Evolutionary conservation across 1,139 yeast species (phyloP).

Genomic region (Taphrina wiesneri): DNA sequence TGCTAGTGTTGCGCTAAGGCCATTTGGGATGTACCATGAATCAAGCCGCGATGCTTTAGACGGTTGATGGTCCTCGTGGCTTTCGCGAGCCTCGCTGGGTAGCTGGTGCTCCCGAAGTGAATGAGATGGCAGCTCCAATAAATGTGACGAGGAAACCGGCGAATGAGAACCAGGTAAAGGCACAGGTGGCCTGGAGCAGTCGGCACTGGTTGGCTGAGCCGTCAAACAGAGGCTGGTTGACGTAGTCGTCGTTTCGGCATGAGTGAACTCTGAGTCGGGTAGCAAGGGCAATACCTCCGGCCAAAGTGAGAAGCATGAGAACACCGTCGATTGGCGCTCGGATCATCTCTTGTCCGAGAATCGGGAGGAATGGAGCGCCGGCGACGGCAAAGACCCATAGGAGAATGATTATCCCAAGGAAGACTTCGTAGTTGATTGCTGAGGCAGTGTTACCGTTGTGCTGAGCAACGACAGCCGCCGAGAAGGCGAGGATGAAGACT

Average conservation of each 20-base stretch:
- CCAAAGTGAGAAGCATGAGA: slow-evolving; percentile 85
- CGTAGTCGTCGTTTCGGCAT: slow-evolving; percentile 67
- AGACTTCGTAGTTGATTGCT: slow-evolving; percentile 82
- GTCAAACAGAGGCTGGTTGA: slow-evolving; percentile 71
- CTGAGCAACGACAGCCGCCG: slow-evolving; percentile 79
- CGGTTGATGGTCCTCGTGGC: slow-evolving; percentile 32
- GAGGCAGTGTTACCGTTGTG: slow-evolving; percentile 56
- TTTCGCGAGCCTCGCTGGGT: slow-evolving; percentile 34
- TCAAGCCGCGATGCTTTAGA: neutral
- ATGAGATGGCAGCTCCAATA: slow-evolving; percentile 54
- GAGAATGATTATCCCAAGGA: slow-evolving; percentile 82
- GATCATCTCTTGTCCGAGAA: slow-evolving; percentile 80
- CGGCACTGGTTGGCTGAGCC: slow-evolving; percentile 84
- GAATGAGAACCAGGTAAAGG: slow-evolving; percentile 86
- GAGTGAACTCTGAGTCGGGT: slow-evolving; percentile 85
- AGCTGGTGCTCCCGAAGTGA: slow-evolving; percentile 50
- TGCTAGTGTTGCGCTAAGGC: neutral
- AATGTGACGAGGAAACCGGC: slow-evolving; percentile 70
- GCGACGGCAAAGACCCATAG: slow-evolving; percentile 77
- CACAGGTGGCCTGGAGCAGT: slow-evolving; percentile 87
- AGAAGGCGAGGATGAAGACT: slow-evolving; percentile 75
- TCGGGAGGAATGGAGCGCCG: slow-evolving; percentile 36
- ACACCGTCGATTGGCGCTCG: slow-evolving; percentile 75
- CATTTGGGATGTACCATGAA: neutral
- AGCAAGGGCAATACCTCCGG: slow-evolving; percentile 93